Evolutionary conservation across 768 basidiomycete genomes (phyloP).

Genomic region (Phylloporus scabripes): DNA sequence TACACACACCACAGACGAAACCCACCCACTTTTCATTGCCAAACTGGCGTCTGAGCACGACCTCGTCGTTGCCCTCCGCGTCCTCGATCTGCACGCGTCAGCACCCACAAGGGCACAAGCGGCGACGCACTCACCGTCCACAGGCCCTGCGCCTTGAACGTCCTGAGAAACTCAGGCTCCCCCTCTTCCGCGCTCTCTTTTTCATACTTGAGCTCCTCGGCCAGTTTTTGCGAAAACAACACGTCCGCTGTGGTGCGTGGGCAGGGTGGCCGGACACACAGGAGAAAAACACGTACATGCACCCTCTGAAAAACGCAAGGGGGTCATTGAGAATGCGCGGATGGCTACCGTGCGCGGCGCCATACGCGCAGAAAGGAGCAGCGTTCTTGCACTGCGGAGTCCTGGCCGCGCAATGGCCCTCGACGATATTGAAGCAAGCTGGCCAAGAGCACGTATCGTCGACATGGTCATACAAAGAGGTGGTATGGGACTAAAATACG

Average conservation of each 20-base stretch:
- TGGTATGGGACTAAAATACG: no score
- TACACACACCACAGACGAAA: no score
- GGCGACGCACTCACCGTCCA: slow-evolving; percentile 56
- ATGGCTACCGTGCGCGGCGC: slow-evolving; percentile 22
- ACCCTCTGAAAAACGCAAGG: slow-evolving; percentile 38
- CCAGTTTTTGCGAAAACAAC: slow-evolving; percentile 64
- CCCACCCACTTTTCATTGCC: slow-evolving; percentile 80
- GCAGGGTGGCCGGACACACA: background rate
- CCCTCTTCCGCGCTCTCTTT: slow-evolving; percentile 44
- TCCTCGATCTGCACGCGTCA: slow-evolving; percentile 56
- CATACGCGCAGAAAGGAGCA: slow-evolving; percentile 9
- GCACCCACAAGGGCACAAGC: no score
- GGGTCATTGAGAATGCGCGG: slow-evolving; percentile 39
- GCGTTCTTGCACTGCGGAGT: slow-evolving; percentile 20
- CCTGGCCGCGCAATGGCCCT: slow-evolving; percentile 29
- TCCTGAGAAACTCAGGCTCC: slow-evolving; percentile 71
- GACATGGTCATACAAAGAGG: slow-evolving; percentile 40
- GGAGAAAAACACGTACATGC: slow-evolving; percentile 29
- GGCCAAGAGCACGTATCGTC: slow-evolving; percentile 55
- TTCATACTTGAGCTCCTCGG: slow-evolving; percentile 85
- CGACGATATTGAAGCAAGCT: slow-evolving; percentile 43
- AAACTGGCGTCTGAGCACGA: slow-evolving; percentile 74
- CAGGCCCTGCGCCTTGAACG: slow-evolving; percentile 65
- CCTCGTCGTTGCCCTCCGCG: slow-evolving; percentile 68
- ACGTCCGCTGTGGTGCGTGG: slow-evolving; percentile 52